Evolutionary conservation across 2,329 filamentous ascomycete species (phyloP).

Genomic region (Chrysosphaeria jannelii): DNA sequence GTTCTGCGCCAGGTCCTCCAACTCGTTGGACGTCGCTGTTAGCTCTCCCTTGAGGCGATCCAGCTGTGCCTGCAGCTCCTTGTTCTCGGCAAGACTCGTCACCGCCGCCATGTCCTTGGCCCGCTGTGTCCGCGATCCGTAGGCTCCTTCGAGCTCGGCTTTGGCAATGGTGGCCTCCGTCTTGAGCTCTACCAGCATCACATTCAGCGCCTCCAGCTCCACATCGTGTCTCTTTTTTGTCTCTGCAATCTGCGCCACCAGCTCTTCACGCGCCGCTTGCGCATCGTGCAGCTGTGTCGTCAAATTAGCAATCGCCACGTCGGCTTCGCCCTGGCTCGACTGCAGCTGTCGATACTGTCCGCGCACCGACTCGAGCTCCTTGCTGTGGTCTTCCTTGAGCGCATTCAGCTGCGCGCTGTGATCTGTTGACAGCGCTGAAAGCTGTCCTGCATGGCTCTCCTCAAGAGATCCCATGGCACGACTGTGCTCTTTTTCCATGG

Average conservation of each 20-base stretch:
- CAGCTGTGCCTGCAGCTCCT: conserved; percentile 16
- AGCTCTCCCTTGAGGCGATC: conserved; percentile 20
- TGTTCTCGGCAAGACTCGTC: conserved; percentile 17
- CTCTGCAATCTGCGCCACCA: conserved; percentile 11
- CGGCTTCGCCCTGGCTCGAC: conserved; percentile 10
- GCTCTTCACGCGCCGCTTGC: conserved; percentile 7
- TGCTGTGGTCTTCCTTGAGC: too few species aligned
- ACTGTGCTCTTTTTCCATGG: too few species aligned
- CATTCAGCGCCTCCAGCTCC: conserved; percentile 19
- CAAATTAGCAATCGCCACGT: conserved; percentile 11
- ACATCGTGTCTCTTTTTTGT: conserved; percentile 17
- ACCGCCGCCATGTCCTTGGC: conserved; percentile 24
- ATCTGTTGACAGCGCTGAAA: too few species aligned
- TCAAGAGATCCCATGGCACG: too few species aligned
- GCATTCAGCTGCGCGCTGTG: too few species aligned
- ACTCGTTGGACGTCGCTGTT: conserved; percentile 17
- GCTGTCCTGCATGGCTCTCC: too few species aligned
- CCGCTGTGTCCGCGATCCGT: conserved; percentile 25
- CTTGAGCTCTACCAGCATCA: conserved; percentile 25
- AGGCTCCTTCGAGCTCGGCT: conserved; percentile 30
- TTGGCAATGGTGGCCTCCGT: conserved; percentile 28
- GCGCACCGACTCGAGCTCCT: too few species aligned
- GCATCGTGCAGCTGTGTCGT: conserved; percentile 9
- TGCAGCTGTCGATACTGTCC: conserved; percentile 9
- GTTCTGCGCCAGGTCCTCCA: conserved; percentile 22